Evolutionary conservation across 192 early-diverging fungal genomes (phyloP), one percentile per base, ranked within the genome.

Genomic region (Phycomyces blakesleeanus): DNA sequence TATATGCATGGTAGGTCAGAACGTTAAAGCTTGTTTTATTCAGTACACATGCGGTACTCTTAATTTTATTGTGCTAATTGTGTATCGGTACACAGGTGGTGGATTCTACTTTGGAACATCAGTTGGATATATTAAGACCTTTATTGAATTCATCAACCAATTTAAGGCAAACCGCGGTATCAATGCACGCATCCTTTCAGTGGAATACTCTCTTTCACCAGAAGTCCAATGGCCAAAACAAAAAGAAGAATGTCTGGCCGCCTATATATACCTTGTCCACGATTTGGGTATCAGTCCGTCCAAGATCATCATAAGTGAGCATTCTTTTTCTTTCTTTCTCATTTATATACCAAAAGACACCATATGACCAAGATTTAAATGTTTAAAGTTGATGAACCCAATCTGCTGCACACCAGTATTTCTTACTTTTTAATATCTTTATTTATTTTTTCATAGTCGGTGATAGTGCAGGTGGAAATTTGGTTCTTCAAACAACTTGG

Each of bases 1-100:
- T 63, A 40, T 27, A 63, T 63, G 18, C 61, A 63, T 41, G 61
- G 61, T 63, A 63, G 29, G 49, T 57, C n/a, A n/a, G n/a, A n/a
- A n/a, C n/a, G n/a, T n/a, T n/a, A n/a, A 34, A 55, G 21, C 24
- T 12, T 55, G 40, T 59, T 49, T 27, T 44, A 47, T 26, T 22
- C 51, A 14, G 4, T 22, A 15, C 27, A 42, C 20, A 40, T 58
- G 38, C 37, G 18, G 22, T 34, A 55, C 20, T 58, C 18, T 22
- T 37, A n/a, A 20, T 40, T n/a, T 25, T 15, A 22, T n/a, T n/a
- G n/a, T n/a, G 9, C 8, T 22, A 12, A 27, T 29, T 29, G 21
- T 26, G 18, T 12, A 53, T 20, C 15, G 52, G 37, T 63, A n/a
- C 51, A 16, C 24, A 63, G 61, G 61, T 25, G 61, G 61, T 18